phyloP scores from a whole-genome alignment of 805 yeast species.

The Kluyveromyces lactis region DNA sequence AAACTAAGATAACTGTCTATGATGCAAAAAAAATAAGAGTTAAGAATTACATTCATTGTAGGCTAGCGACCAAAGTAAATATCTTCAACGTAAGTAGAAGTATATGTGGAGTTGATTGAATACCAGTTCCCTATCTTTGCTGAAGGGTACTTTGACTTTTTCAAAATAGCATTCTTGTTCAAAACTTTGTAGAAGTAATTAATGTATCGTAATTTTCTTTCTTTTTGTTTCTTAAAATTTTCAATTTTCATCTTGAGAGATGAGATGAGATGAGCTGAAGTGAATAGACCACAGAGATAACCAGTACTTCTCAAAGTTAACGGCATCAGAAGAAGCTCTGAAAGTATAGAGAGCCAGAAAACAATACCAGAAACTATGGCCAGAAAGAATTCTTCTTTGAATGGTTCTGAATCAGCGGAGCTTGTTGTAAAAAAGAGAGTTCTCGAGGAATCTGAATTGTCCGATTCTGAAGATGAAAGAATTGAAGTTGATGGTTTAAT shows the following conservation, averaged over 20 bases:
- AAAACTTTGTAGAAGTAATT: no score
- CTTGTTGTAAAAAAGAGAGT: slow-evolving; percentile 15
- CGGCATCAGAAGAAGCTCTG: no score
- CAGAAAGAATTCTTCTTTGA: background rate
- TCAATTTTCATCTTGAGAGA: slow-evolving; percentile 13
- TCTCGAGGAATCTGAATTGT: slow-evolving; percentile 16
- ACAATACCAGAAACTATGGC: slow-evolving; percentile 3
- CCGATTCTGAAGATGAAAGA: slow-evolving; percentile 13
- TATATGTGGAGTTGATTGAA: no score
- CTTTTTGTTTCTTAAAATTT: background rate
- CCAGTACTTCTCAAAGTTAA: no score
- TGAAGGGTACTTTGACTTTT: no score
- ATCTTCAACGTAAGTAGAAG: no score
- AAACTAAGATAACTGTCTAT: no score
- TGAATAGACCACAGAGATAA: background rate
- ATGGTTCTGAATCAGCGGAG: background rate
- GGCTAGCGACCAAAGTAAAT: no score
- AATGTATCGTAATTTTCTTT: slow-evolving; percentile 5
- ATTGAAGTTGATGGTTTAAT: slow-evolving; percentile 17
- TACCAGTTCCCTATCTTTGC: no score
- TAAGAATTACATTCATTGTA: no score
- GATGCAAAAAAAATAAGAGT: no score
- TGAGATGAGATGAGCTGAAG: slow-evolving; percentile 13
- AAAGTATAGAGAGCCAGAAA: background rate
- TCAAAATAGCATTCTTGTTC: no score